Evolutionary conservation across 352 stramenopile genomes (phyloP).

Genomic region (Peronosclerospora sorghi): DNA sequence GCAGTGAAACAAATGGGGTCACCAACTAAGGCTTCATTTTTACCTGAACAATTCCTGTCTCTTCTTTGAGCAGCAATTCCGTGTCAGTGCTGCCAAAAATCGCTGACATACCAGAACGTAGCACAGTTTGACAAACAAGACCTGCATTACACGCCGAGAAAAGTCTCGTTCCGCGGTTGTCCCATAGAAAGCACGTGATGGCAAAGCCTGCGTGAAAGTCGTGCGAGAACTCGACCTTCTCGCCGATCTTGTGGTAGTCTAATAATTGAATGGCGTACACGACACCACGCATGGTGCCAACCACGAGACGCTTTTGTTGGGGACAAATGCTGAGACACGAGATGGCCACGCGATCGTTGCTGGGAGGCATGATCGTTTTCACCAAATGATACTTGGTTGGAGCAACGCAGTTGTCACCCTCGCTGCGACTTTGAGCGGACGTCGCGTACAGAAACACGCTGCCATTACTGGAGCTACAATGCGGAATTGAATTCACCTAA

Average conservation of each 20-base stretch:
- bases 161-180: conserved; percentile 50
- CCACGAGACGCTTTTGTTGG: conserved; percentile 65
- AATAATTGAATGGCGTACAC: conserved; percentile 73
- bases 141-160: conserved; percentile 76
- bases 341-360: conserved; percentile 57
- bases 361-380: conserved; percentile 77
- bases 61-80: conserved; percentile 77
- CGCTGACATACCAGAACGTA: conserved; percentile 70
- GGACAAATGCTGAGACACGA: conserved; percentile 75
- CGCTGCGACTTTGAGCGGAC: conserved; percentile 26
- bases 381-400: conserved; percentile 68
- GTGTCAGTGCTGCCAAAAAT: conserved; percentile 77
- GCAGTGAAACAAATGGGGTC: too few species aligned
- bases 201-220: conserved; percentile 74
- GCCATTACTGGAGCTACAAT: conserved; percentile 55
- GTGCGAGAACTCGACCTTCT: conserved; percentile 83
- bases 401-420: conserved; percentile 14
- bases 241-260: conserved; percentile 82
- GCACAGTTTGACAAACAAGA: conserved; percentile 62
- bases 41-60: conserved; percentile 77
- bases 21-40: too few species aligned
- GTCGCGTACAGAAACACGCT: conserved; percentile 78
- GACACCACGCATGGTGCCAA: conserved; percentile 65
- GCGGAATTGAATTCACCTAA: conserved; percentile 5
- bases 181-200: conserved; percentile 77